Base-by-base conservation (phyloP, 495 filamentous ascomycete genomes). In the Hypoxylon trugodes region DNA sequence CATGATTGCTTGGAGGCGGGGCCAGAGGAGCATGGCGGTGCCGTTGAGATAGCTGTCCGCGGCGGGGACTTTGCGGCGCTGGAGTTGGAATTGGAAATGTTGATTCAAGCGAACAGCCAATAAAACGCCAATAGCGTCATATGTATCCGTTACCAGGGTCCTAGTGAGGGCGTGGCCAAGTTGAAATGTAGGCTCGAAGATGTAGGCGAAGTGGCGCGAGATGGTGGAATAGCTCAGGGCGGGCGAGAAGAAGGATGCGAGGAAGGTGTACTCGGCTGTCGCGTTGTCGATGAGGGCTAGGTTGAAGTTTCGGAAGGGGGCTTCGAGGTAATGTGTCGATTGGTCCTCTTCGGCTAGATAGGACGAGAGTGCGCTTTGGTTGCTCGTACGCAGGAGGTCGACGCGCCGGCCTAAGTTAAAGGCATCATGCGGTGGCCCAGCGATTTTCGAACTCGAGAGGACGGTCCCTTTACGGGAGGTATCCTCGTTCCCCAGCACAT, bases 1-100 rank as follows among this genome's bases (percentile, higher is more conserved):
- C 88, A 98, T 96, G 69, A 95, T 86, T 18, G 89, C 83, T 76
- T 98, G 96, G 71, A 98, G 91, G 24, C 93, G 88, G 3, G 95
- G 95, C 95, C 95, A 98, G 4, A 98, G 86, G 6, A 91, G 86
- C 94, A 98, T 98, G 65, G 89, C 89, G 18, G 92, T 95, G 13
- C 87, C 93, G 73, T 98, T 98, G 68, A 97, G 89, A 72, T 98
- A 98, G 24, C 85, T 84, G 57, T 98, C 95, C 2, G 90, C 87
- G 3, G 91, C 88, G 7, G 95, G 96, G 2, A 97, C 86, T 68
- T 93, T 92, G 40, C 94, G 87, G 5, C 95, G 84, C 73, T 98
- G 95, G 6, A 97, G 82, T 73, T 96, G 90, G 65, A 98, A 98
- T 5, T 93, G 91, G 22, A 91, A 86, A 62, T 92, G 90, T 66